Percentiles rank a stretch among this genome's conserved stretches.
These are phyloP conservation scores for Calonectria honghensis DNA, from an alignment of 2,329 filamentous ascomycete genomes.

Conservation along the genomic window DNA sequence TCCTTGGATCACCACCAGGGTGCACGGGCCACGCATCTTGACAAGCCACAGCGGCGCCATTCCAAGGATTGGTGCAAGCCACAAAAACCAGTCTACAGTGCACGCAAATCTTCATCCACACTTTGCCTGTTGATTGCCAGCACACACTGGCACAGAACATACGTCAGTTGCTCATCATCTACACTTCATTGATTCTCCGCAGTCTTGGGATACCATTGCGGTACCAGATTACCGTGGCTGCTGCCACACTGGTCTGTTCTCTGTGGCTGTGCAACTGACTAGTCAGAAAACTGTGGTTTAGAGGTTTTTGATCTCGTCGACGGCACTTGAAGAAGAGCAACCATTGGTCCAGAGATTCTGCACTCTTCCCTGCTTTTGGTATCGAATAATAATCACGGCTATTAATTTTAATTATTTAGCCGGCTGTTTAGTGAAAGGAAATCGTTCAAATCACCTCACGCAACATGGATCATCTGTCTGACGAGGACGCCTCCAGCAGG, in stretches of 20 bases:
- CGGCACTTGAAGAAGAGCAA: slow-evolving; percentile 9
- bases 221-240: neutral
- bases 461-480: slow-evolving; percentile 33
- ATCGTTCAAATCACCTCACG: neutral
- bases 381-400: neutral
- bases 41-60: slow-evolving; percentile 19
- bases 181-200: slow-evolving; percentile 4
- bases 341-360: slow-evolving; percentile 2
- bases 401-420: neutral
- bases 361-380: neutral
- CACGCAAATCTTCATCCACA: slow-evolving; percentile 23
- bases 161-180: slow-evolving; percentile 27
- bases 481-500: slow-evolving; percentile 47
- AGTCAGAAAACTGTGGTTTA: slow-evolving; percentile 21
- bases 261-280: slow-evolving; percentile 3
- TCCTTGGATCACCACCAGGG: slow-evolving; percentile 1
- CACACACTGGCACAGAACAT: slow-evolving; percentile 1
- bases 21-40: neutral
- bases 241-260: neutral
- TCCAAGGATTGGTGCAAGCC: slow-evolving; percentile 17
- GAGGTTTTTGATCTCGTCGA: slow-evolving; percentile 2
- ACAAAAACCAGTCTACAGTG: slow-evolving; percentile 15
- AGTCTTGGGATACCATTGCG: neutral
- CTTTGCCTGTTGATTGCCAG: slow-evolving; percentile 19
- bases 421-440: neutral